Percentiles rank a stretch among this genome's conserved stretches.
These are phyloP conservation scores for Taiozyma onychis DNA, from an alignment of 1,139 yeast genomes.

Conservation along the genomic window DNA sequence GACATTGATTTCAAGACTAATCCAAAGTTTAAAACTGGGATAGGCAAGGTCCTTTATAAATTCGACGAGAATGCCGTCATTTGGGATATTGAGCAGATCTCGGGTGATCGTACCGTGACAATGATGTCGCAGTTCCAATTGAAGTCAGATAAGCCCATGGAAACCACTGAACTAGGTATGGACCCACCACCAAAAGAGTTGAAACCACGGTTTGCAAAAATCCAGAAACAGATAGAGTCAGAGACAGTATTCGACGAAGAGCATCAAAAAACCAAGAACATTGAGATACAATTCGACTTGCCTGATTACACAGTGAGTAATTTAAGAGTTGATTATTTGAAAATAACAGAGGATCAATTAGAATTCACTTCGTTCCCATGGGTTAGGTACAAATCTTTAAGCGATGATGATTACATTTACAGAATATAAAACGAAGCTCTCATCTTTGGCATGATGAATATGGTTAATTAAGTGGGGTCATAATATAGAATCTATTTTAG, in stretches of 20 bases:
- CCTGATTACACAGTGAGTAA: constrained; percentile 70
- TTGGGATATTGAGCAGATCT: constrained; percentile 56
- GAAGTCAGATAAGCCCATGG: constrained; percentile 22
- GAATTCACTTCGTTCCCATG: constrained; percentile 78
- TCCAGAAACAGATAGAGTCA: constrained; percentile 29
- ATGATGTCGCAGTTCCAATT: constrained; percentile 63
- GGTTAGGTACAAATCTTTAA: constrained; percentile 66
- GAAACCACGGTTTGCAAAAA: constrained; percentile 31
- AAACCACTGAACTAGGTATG: constrained; percentile 42
- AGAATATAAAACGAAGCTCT: constrained; percentile 12
- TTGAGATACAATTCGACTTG: constrained; percentile 56
- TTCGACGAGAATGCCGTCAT: constrained; percentile 55
- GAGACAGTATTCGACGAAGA: constrained; percentile 39
- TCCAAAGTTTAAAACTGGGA: constrained; percentile 60
- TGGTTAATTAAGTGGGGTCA: constrained; percentile 8
- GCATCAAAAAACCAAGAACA: constrained; percentile 14
- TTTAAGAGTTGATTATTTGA: constrained; percentile 63
- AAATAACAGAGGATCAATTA: constrained; percentile 62
- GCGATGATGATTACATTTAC: constrained; percentile 39
- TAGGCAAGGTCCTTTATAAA: constrained; percentile 62
- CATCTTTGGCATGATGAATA: neutral
- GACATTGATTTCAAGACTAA: constrained; percentile 40
- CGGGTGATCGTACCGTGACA: constrained; percentile 48
- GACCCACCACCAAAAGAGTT: constrained; percentile 34
- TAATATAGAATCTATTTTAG: neutral